Evolutionary conservation across 148 eudicot genomes (phyloP), one percentile per base, ranked within the genome.

Genomic region (Gaultheria prostrata): DNA sequence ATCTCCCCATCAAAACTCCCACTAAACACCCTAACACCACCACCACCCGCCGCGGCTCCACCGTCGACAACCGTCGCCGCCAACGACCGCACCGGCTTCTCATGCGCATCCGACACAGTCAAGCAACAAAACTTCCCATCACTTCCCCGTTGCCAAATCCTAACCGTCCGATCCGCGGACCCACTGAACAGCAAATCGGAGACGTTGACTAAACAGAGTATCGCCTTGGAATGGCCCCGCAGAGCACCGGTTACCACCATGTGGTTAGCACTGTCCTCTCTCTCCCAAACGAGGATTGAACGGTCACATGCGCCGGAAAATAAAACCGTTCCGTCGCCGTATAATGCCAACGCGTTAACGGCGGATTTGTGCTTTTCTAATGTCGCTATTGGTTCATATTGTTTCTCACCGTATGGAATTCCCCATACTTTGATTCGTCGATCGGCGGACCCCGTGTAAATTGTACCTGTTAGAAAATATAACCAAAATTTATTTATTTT

Each of bases 261-360:
- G 81, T 89, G 83, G 57, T 84, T 84, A 0, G 85, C 90, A 71
- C 88, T 88, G 45, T 90, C 91, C 15, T 87, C 94, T 45, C 93
- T 89, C 83, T 89, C 94, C 98, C 98, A 94, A 4, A 92, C 96
- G 77, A 94, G 63, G 50, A 94, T 93, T 71, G 93, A 92, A 69
- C 98, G 89, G 84, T 94, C 98, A 84, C 93, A 92, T 8, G 93
- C 90, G 0, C 98, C 98, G 17, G 96, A 93, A 83, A 92, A 93
- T 53, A 94, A 82, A 30, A 91, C 84, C 46, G 89, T 74, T 20
- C 90, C 94, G 82, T 90, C 88, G 11, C 28, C 28, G 77, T 76
- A 90, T 48, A 94, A 77, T 12, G 95, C 90, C 77, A 94, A 24
- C 1, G 96, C 95, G 57, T 94, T 94, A 32, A 93, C 94, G 0